A percentile compares a stretch with the other conserved stretches of the same genome.
These are phyloP conservation scores for Penicillium sp. DNA, from an alignment of 2,329 filamentous ascomycete species.

Conservation along the genomic window DNA sequence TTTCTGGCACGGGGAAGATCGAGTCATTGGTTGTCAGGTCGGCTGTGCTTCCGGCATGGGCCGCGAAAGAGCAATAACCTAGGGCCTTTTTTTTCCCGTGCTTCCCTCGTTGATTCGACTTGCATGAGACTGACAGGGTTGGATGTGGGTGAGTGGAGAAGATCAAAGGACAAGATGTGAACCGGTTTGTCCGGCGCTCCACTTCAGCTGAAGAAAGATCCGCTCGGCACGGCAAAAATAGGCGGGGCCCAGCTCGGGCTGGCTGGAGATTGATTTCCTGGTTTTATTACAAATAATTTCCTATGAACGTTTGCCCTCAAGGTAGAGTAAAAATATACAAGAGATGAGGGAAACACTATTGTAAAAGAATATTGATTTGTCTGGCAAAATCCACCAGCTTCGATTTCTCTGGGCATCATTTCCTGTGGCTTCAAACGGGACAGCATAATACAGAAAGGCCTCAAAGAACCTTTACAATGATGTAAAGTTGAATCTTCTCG, in stretches of 20 bases:
- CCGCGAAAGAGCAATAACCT: constrained; percentile 13
- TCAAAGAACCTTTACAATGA: neutral
- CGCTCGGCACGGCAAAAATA: constrained; percentile 5
- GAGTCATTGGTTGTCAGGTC: neutral
- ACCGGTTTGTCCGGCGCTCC: constrained; percentile 2
- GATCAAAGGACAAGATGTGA: neutral
- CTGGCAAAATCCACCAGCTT: neutral
- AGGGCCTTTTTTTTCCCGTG: neutral
- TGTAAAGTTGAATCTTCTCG: neutral
- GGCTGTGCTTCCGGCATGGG: constrained; percentile 14
- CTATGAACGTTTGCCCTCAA: neutral
- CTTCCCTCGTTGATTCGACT: constrained; percentile 14
- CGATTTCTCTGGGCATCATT: neutral
- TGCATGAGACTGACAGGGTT: constrained; percentile 23
- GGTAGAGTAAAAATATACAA: neutral
- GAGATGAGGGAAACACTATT: neutral
- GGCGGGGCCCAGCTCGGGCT: neutral
- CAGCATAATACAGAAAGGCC: neutral
- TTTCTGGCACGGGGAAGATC: neutral
- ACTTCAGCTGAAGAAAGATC: constrained; percentile 6
- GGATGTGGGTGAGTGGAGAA: constrained; percentile 2
- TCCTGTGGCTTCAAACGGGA: neutral
- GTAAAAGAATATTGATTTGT: too few relatives aligned
- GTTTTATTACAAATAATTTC: neutral
- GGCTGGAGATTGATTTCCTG: neutral